These are phyloP conservation scores for Trametes hirsuta DNA, from an alignment of 1,284 basidiomycete species.

Conservation along the genomic window DNA sequence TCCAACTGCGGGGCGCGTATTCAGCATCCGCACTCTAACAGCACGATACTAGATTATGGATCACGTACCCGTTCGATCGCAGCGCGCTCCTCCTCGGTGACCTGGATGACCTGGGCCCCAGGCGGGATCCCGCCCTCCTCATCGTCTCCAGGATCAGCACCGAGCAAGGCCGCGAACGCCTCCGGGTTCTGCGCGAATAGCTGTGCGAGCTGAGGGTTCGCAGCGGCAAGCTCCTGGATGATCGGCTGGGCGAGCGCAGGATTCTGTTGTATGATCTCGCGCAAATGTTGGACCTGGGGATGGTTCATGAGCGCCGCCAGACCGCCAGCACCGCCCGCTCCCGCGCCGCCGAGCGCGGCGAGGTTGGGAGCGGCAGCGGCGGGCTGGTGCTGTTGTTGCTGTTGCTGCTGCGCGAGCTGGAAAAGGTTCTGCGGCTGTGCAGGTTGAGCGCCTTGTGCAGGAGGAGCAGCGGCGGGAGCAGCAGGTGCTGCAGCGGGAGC, in stretches of 20 bases:
- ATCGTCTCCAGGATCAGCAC: conserved; percentile 46
- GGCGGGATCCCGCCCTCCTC: conserved; percentile 59
- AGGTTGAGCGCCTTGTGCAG: conserved; percentile 36
- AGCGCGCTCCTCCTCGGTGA: conserved; percentile 84
- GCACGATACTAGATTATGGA: not conserved
- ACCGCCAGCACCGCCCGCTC: conserved; percentile 40
- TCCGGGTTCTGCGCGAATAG: conserved; percentile 72
- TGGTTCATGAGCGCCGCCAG: conserved; percentile 60
- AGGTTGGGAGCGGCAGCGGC: conserved; percentile 16
- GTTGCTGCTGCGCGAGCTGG: conserved; percentile 79
- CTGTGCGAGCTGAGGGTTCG: conserved; percentile 78
- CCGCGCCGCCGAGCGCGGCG: conserved; percentile 31
- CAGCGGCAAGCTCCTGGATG: conserved; percentile 78
- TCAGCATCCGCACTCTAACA: conserved; percentile 11
- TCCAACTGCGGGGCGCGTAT: conserved; percentile 58
- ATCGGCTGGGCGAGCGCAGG: conserved; percentile 79
- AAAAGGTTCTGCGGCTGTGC: conserved; percentile 71
- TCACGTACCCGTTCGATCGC: conserved; percentile 83
- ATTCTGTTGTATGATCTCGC: conserved; percentile 74
- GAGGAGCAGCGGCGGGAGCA: conserved; percentile 38
- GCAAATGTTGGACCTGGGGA: conserved; percentile 69
- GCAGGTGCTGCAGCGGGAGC: conserved; percentile 38
- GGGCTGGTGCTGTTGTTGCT: conserved; percentile 48
- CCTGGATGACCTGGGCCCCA: conserved; percentile 70
- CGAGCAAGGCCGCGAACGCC: conserved; percentile 67